phyloP scores from a whole-genome alignment of 75 land plant genomes.

The Selaginella tamariscina region DNA sequence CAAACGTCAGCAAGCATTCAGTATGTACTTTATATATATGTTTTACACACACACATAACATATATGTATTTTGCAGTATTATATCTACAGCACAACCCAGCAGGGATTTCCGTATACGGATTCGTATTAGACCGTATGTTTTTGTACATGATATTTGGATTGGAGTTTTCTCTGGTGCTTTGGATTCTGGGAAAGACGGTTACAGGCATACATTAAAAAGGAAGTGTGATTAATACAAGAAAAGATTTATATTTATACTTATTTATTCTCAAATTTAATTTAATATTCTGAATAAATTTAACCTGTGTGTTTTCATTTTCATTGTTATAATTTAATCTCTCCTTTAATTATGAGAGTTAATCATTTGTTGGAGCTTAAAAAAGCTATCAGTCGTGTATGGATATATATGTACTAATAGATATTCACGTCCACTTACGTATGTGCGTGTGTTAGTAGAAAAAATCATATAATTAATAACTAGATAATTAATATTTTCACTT shows the following conservation, averaged over 20 bases:
- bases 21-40: neutral
- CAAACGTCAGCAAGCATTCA: neutral
- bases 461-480: neutral
- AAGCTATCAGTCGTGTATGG: no score
- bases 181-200: constrained; percentile 20
- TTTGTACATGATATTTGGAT: constrained; percentile 17
- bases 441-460: neutral
- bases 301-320: constrained; percentile 13
- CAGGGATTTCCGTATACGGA: constrained; percentile 25
- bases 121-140: constrained; percentile 21
- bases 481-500: no score
- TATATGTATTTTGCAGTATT: constrained; percentile 13
- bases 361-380: neutral
- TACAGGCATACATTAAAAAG: neutral
- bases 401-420: neutral
- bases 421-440: neutral
- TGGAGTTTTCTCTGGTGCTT: constrained; percentile 15
- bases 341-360: no score
- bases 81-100: constrained; percentile 15
- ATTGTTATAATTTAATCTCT: no score
- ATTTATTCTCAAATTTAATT: no score
- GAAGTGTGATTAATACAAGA: no score
- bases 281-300: no score
- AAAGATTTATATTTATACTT: no score
- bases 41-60: no score